These are phyloP conservation scores for Phyllosticta citrichinensis DNA, from an alignment of 2,329 filamentous ascomycete genomes.

Conservation along the genomic window DNA sequence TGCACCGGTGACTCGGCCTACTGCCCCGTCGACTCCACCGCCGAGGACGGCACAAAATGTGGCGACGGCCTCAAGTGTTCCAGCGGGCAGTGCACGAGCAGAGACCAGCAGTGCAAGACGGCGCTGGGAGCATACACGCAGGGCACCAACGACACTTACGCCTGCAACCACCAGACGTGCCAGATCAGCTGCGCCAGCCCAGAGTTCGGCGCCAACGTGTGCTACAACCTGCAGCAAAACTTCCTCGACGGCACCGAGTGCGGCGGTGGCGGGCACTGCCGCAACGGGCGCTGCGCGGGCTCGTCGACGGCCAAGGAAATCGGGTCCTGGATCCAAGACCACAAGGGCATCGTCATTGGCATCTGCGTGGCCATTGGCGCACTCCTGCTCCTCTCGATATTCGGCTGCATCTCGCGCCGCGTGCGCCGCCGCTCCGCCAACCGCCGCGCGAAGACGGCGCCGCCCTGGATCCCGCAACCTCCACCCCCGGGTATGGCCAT, in stretches of 20 bases:
- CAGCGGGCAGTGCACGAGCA: slow-evolving; percentile 87
- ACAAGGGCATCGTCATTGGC: slow-evolving; percentile 77
- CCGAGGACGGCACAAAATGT: slow-evolving; percentile 61
- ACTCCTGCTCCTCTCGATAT: slow-evolving; percentile 54
- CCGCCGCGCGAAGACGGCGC: neutral
- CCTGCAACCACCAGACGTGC: slow-evolving; percentile 64
- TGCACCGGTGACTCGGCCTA: slow-evolving; percentile 63
- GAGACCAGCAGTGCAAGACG: slow-evolving; percentile 78
- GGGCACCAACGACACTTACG: slow-evolving; percentile 59
- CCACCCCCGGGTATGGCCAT: neutral
- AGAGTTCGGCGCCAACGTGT: slow-evolving; percentile 53
- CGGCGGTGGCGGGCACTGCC: slow-evolving; percentile 66
- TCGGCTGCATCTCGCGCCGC: slow-evolving; percentile 55
- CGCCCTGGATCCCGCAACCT: neutral
- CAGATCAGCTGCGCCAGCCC: slow-evolving; percentile 66
- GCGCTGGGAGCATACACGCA: slow-evolving; percentile 63
- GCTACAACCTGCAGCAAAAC: slow-evolving; percentile 73
- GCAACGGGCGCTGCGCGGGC: slow-evolving; percentile 68
- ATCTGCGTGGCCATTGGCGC: slow-evolving; percentile 62
- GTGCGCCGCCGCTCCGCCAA: slow-evolving; percentile 29
- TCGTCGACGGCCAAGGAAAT: slow-evolving; percentile 61
- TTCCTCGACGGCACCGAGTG: slow-evolving; percentile 89
- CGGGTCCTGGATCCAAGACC: slow-evolving; percentile 61
- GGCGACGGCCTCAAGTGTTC: slow-evolving; percentile 68
- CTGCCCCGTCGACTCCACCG: slow-evolving; percentile 64